A percentile compares a stretch with the other conserved stretches of the same genome.
Evolutionary conservation across 2,329 filamentous ascomycete genomes (phyloP).

Genomic region (Fusarium staphyleae): DNA sequence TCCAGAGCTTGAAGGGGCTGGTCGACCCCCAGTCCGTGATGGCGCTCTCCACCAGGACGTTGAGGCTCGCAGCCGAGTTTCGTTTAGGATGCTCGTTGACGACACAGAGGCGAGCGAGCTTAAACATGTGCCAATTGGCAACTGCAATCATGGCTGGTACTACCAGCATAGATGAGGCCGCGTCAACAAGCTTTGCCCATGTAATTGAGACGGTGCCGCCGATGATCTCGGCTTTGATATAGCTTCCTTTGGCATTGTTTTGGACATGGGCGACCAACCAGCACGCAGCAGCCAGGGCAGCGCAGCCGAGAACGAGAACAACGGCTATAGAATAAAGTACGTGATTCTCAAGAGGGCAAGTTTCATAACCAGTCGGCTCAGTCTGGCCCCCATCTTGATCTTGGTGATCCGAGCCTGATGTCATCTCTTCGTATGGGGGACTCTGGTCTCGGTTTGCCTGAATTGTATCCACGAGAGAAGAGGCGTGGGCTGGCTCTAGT

Average conservation of each 20-base stretch:
- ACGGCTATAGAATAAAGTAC: conserved; percentile 22
- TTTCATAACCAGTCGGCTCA: neutral
- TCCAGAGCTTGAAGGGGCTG: conserved; percentile 25
- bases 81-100: conserved; percentile 21
- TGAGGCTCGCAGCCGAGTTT: conserved; percentile 24
- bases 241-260: neutral
- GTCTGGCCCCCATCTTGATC: neutral
- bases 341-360: conserved; percentile 14
- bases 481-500: neutral
- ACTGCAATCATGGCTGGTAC: conserved; percentile 14
- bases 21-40: conserved; percentile 26
- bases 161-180: conserved; percentile 24
- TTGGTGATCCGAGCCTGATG: neutral
- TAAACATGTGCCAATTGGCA: conserved; percentile 29
- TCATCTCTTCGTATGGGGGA: neutral
- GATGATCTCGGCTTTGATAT: conserved; percentile 13
- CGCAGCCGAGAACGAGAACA: neutral
- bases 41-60: conserved; percentile 22
- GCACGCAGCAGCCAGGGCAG: neutral
- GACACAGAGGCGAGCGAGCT: conserved; percentile 22
- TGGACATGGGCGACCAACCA: conserved; percentile 22
- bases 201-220: conserved; percentile 16
- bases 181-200: conserved; percentile 27
- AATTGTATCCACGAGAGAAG: neutral
- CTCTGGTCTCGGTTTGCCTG: neutral